Percentiles rank a stretch among this genome's conserved stretches.
phyloP scores from a whole-genome alignment of 306 rosid species.

The Vachellia pachyceras region DNA sequence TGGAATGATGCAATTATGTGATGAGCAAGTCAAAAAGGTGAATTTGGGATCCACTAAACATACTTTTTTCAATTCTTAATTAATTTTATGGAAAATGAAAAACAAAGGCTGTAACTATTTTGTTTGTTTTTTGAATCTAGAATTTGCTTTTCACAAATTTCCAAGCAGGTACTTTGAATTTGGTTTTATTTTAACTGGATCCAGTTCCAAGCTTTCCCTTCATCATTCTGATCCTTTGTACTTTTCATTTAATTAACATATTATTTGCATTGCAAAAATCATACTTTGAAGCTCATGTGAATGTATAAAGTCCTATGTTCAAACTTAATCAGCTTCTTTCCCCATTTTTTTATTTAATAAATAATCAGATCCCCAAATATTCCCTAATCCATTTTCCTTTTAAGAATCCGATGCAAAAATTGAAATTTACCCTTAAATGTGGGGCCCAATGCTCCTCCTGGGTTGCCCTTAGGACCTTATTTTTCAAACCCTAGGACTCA shows the following conservation, averaged over 20 bases:
- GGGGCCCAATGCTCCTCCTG: slow-evolving; percentile 54
- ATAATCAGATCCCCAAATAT: slow-evolving; percentile 57
- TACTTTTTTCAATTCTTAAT: neutral
- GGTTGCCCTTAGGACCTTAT: neutral
- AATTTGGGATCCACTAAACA: slow-evolving; percentile 44
- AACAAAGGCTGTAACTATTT: slow-evolving; percentile 38
- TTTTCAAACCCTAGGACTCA: neutral
- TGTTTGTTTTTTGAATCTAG: slow-evolving; percentile 38
- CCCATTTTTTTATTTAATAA: neutral
- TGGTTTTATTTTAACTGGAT: neutral
- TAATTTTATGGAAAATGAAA: slow-evolving; percentile 2
- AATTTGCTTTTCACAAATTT: slow-evolving; percentile 43
- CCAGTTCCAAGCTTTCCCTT: too few relatives aligned
- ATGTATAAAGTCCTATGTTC: slow-evolving; percentile 26
- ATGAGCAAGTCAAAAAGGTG: slow-evolving; percentile 66
- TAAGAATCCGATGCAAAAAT: slow-evolving; percentile 60
- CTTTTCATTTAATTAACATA: too few relatives aligned
- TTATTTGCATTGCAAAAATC: neutral
- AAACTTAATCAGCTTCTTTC: slow-evolving; percentile 3
- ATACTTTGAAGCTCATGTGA: neutral
- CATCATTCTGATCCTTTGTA: too few relatives aligned
- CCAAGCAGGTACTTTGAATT: slow-evolving; percentile 46
- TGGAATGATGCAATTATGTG: neutral
- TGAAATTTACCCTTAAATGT: slow-evolving; percentile 54
- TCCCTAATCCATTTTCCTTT: slow-evolving; percentile 26